Percentiles rank a stretch among this genome's conserved stretches.
Evolutionary conservation across 2,329 filamentous ascomycete species (phyloP).

Genomic region (Rutstroemia sp.): DNA sequence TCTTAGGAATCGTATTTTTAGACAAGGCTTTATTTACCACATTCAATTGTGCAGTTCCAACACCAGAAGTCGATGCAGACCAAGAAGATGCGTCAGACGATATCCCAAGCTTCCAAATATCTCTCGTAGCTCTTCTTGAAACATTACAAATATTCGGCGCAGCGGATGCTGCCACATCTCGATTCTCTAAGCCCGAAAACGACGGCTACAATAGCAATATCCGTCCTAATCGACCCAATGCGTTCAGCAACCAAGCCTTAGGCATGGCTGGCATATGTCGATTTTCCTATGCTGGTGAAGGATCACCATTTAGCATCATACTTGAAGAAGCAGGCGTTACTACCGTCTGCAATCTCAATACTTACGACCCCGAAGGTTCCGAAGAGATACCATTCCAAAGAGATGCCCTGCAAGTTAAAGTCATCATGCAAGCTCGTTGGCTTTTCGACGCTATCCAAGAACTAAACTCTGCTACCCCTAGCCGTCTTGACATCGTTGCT

Average conservation of each 20-base stretch:
- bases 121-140: constrained; percentile 79
- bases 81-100: constrained; percentile 34
- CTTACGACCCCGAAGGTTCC: constrained; percentile 68
- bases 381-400: constrained; percentile 87
- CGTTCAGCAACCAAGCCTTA: constrained; percentile 76
- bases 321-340: constrained; percentile 81
- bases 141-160: constrained; percentile 93
- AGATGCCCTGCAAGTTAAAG: constrained; percentile 75
- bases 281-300: constrained; percentile 66
- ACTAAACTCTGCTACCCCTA: constrained; percentile 53
- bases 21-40: constrained; percentile 84
- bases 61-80: constrained; percentile 30
- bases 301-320: constrained; percentile 74
- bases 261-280: constrained; percentile 82
- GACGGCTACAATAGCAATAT: constrained; percentile 56
- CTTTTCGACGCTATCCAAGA: constrained; percentile 67
- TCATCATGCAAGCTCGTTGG: constrained; percentile 79
- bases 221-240: constrained; percentile 57
- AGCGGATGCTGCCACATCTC: constrained; percentile 54
- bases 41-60: constrained; percentile 59
- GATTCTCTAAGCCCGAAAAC: constrained; percentile 49
- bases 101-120: constrained; percentile 75
- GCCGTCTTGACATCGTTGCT: constrained; percentile 62
- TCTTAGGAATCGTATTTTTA: constrained; percentile 67
- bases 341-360: constrained; percentile 83